phyloP scores from a whole-genome alignment of 2,329 filamentous ascomycete genomes.

The Pyrenochaeta sp. region DNA sequence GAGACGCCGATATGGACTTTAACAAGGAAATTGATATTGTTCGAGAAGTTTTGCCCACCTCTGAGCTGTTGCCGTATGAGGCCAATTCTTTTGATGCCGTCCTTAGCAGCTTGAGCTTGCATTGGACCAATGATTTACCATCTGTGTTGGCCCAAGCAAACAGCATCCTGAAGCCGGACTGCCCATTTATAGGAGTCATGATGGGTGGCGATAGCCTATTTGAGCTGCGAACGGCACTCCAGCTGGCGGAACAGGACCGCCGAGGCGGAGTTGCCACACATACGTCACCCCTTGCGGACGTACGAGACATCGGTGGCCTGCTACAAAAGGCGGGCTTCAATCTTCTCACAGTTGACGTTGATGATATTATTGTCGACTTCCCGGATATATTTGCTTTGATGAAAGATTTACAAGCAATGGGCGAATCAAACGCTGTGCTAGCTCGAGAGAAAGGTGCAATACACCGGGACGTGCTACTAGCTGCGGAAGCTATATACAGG shows the following conservation, averaged over 20 bases:
- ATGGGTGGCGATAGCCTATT: slow-evolving; percentile 93
- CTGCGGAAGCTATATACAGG: slow-evolving; percentile 87
- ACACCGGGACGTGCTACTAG: slow-evolving; percentile 82
- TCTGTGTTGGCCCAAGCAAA: slow-evolving; percentile 86
- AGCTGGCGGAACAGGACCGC: slow-evolving; percentile 89
- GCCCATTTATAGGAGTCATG: slow-evolving; percentile 94
- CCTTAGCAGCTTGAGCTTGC: slow-evolving; percentile 85
- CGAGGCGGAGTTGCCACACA: slow-evolving; percentile 91
- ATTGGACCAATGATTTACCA: slow-evolving; percentile 98
- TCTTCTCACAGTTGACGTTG: slow-evolving; percentile 94
- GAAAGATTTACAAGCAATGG: slow-evolving; percentile 95
- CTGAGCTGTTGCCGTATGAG: slow-evolving; percentile 79
- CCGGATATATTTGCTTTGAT: slow-evolving; percentile 90
- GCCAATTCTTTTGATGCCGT: slow-evolving; percentile 86
- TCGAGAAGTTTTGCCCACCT: slow-evolving; percentile 76
- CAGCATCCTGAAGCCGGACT: slow-evolving; percentile 85
- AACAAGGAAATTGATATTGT: slow-evolving; percentile 77
- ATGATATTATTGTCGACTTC: slow-evolving; percentile 96
- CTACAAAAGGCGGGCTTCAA: slow-evolving; percentile 90
- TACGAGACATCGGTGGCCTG: slow-evolving; percentile 87
- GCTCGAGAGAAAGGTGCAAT: slow-evolving; percentile 82
- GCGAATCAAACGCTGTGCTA: slow-evolving; percentile 88
- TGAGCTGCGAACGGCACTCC: slow-evolving; percentile 90
- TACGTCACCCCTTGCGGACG: slow-evolving; percentile 90
- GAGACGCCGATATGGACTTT: slow-evolving; percentile 78